phyloP scores from a whole-genome alignment of 805 yeast species.

The Candida hispaniensis region DNA sequence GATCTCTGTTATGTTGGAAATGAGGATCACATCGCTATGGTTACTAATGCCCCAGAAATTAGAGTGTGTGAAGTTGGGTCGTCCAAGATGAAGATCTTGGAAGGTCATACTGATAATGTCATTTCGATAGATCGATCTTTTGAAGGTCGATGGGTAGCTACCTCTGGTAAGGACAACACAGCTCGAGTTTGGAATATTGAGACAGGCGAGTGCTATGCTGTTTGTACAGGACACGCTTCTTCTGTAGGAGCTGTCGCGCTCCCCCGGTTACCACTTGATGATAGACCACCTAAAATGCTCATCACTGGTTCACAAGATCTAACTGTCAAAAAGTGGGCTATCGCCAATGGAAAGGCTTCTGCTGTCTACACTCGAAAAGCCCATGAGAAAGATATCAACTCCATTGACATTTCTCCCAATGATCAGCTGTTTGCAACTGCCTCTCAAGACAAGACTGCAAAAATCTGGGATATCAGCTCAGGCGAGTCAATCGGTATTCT shows the following conservation, averaged over 20 bases:
- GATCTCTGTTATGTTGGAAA: conserved; percentile 69
- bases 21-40: conserved; percentile 50
- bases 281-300: conserved; percentile 49
- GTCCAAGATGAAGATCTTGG: conserved; percentile 48
- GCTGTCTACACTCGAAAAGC: conserved; percentile 90
- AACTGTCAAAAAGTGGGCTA: conserved; percentile 76
- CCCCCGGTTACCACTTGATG: conserved; percentile 38
- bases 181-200: conserved; percentile 70
- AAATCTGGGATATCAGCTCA: conserved; percentile 74
- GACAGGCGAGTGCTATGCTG: conserved; percentile 40
- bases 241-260: conserved; percentile 74
- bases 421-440: conserved; percentile 86
- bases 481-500: conserved; percentile 83
- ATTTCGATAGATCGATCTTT: conserved; percentile 65
- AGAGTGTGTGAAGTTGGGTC: conserved; percentile 51
- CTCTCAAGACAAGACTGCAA: conserved; percentile 84
- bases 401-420: conserved; percentile 82
- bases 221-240: conserved; percentile 77
- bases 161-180: conserved; percentile 82
- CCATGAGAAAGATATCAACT: conserved; percentile 91
- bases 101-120: conserved; percentile 79
- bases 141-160: conserved; percentile 83
- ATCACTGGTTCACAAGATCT: conserved; percentile 79
- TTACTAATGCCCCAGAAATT: conserved; percentile 86
- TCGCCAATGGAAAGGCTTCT: conserved; percentile 28